phyloP scores from a whole-genome alignment of 1,139 yeast genomes.

The Nakaseomyces nivariensis region DNA sequence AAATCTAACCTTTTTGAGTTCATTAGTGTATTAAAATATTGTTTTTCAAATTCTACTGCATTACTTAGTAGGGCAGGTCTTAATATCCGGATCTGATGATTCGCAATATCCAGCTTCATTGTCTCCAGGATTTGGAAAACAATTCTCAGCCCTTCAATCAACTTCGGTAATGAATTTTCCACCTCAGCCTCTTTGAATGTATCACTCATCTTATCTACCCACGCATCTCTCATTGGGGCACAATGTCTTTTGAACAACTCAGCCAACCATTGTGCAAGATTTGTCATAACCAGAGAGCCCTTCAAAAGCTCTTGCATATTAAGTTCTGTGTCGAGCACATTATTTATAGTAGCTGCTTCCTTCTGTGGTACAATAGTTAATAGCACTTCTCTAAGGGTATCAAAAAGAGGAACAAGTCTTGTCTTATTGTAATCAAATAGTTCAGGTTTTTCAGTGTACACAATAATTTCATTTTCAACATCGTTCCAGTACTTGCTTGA shows the following conservation, averaged over 20 bases:
- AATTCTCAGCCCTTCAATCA: conserved; percentile 71
- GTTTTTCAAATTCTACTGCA: conserved; percentile 86
- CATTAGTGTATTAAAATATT: conserved; percentile 67
- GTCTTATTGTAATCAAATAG: conserved; percentile 35
- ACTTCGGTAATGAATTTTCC: conserved; percentile 41
- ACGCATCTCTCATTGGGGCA: conserved; percentile 90
- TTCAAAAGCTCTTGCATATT: conserved; percentile 66
- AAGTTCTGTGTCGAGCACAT: conserved; percentile 69
- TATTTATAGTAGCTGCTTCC: conserved; percentile 60
- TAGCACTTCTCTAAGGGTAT: conserved; percentile 67
- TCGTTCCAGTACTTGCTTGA: conserved; percentile 81
- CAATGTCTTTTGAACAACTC: conserved; percentile 37
- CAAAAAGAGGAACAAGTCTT: conserved; percentile 56
- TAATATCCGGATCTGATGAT: conserved; percentile 80
- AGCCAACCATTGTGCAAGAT: conserved; percentile 28
- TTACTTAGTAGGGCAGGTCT: conserved; percentile 81
- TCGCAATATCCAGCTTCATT: conserved; percentile 94
- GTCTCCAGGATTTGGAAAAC: conserved; percentile 82
- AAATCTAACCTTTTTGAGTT: conserved; percentile 58
- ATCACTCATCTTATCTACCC: conserved; percentile 79
- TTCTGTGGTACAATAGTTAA: conserved; percentile 67
- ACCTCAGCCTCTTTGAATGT: conserved; percentile 55
- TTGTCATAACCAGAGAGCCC: conserved; percentile 29
- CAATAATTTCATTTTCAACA: conserved; percentile 48
- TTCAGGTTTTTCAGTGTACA: conserved; percentile 24